phyloP scores from a whole-genome alignment of 805 yeast species.

The Candida manassasensis region DNA sequence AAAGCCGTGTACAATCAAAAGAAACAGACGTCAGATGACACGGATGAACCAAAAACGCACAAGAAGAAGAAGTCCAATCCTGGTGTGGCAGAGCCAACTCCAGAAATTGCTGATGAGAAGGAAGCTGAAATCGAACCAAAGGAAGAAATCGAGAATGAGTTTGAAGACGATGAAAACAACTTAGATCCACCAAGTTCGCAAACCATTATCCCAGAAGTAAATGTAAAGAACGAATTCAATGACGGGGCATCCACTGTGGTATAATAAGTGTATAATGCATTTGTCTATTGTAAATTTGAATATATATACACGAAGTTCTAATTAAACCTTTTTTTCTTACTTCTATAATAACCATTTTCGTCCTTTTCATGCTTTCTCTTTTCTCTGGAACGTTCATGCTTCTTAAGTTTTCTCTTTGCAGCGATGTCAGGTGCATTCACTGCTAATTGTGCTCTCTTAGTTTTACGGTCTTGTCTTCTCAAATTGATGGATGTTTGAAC shows the following conservation, averaged over 20 bases:
- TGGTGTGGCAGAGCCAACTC: not conserved
- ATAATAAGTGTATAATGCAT: not conserved
- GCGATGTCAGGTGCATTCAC: slow-evolving; percentile 75
- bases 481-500: slow-evolving; percentile 58
- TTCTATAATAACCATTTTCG: slow-evolving; percentile 68
- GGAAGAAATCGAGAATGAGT: slow-evolving; percentile 6
- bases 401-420: slow-evolving; percentile 72
- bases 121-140: slow-evolving; percentile 1
- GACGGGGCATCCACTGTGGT: not conserved
- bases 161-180: slow-evolving; percentile 5
- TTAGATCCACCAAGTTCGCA: slow-evolving; percentile 1
- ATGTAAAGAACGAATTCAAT: slow-evolving; percentile 1
- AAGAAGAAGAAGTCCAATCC: slow-evolving; percentile 6
- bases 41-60: slow-evolving; percentile 7
- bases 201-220: not conserved
- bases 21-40: slow-evolving; percentile 14
- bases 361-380: slow-evolving; percentile 73
- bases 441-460: slow-evolving; percentile 70
- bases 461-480: slow-evolving; percentile 71
- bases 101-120: slow-evolving; percentile 1
- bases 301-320: slow-evolving; percentile 6
- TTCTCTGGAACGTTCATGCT: slow-evolving; percentile 71
- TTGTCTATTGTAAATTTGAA: slow-evolving; percentile 1
- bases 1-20: slow-evolving; percentile 50
- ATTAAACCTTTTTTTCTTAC: slow-evolving; percentile 46